Evolutionary conservation across 345 rosid genomes (phyloP).

Genomic region (Arabis hirsuta): DNA sequence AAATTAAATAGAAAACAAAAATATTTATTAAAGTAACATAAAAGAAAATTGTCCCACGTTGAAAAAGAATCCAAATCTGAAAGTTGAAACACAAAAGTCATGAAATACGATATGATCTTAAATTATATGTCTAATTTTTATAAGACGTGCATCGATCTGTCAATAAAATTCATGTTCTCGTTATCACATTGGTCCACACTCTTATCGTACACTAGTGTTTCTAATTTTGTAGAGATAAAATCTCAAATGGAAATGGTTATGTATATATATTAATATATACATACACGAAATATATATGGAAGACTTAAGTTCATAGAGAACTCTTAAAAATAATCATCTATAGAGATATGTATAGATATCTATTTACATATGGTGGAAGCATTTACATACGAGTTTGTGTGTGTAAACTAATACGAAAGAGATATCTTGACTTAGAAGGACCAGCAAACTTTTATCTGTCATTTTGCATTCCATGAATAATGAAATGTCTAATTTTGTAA

Average conservation of each 20-base stretch:
- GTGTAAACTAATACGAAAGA: not conserved
- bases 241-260: not conserved
- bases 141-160: not conserved
- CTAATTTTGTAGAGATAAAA: not conserved
- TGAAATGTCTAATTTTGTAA: conserved; percentile 13
- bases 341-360: not conserved
- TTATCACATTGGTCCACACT: conserved; percentile 27
- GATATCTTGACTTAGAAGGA: conserved; percentile 39
- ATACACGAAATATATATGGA: not conserved
- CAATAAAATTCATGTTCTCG: conserved; percentile 7
- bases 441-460: conserved; percentile 18
- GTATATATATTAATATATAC: not conserved
- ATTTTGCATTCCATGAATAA: conserved; percentile 1
- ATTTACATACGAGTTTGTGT: not conserved
- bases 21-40: not conserved
- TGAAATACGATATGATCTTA: conserved; percentile 24
- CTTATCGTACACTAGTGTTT: conserved; percentile 1
- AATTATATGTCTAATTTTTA: conserved; percentile 9
- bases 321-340: not conserved
- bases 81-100: conserved; percentile 11
- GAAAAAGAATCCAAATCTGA: conserved; percentile 24
- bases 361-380: not conserved
- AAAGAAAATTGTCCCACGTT: conserved; percentile 2
- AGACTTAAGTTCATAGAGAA: not conserved
- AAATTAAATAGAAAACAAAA: too few species aligned